Percentiles rank a stretch among this genome's conserved stretches.
These are phyloP conservation scores for Phytophthora gonapodyides DNA, from an alignment of 352 stramenopile genomes.

Conservation along the genomic window DNA sequence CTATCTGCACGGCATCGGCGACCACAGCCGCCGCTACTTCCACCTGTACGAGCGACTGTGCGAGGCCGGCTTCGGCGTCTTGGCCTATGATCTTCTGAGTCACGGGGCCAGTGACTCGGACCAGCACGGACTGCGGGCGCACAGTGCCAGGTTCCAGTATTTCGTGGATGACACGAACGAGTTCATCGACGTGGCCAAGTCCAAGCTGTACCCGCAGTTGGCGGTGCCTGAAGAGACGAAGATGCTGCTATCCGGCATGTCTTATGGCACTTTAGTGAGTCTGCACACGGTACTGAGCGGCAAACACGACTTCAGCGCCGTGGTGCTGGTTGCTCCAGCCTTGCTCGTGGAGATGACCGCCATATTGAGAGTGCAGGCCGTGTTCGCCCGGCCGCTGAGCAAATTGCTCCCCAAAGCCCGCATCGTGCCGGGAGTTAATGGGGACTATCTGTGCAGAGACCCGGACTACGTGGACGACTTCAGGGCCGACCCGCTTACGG, in stretches of 20 bases:
- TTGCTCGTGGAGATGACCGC: constrained; percentile 61
- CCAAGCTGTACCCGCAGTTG: constrained; percentile 33
- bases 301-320: constrained; percentile 44
- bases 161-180: constrained; percentile 63
- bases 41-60: constrained; percentile 50
- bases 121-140: constrained; percentile 34
- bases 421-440: constrained; percentile 66
- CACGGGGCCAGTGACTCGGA: constrained; percentile 51
- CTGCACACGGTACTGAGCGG: constrained; percentile 59
- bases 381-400: constrained; percentile 48
- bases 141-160: constrained; percentile 38
- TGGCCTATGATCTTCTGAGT: constrained; percentile 55
- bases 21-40: constrained; percentile 52
- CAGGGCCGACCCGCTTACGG: constrained; percentile 51
- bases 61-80: constrained; percentile 41
- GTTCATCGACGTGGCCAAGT: constrained; percentile 45
- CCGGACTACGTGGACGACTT: constrained; percentile 52
- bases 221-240: constrained; percentile 24
- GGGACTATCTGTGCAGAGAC: constrained; percentile 27
- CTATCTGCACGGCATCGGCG: constrained; percentile 57
- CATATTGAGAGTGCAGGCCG: constrained; percentile 44
- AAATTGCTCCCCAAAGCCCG: constrained; percentile 50
- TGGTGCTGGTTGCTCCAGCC: constrained; percentile 61
- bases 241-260: constrained; percentile 66
- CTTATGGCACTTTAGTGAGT: constrained; percentile 63